Evolutionary conservation across 192 early-diverging fungal species (phyloP).

Genomic region (Gaertneriomyces sp.): DNA sequence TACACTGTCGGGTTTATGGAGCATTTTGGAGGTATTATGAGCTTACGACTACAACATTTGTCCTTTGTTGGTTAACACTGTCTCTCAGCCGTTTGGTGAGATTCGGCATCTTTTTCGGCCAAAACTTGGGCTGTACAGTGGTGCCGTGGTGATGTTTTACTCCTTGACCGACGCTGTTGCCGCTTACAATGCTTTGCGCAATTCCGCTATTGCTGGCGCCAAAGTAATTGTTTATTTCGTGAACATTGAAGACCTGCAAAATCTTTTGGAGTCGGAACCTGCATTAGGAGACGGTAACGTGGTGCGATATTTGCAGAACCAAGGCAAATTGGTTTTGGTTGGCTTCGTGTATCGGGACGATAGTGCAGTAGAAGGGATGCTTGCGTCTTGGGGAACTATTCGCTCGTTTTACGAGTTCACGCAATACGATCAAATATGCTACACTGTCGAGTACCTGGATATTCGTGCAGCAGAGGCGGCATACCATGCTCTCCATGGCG

Average conservation of each 20-base stretch:
- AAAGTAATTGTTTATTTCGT: constrained; percentile 32
- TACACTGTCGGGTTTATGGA: constrained; percentile 9
- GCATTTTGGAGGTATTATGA: constrained; percentile 4
- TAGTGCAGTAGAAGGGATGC: not conserved
- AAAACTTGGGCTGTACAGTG: constrained; percentile 25
- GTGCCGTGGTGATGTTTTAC: constrained; percentile 46
- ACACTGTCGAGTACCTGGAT: constrained; percentile 50
- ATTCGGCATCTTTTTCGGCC: constrained; percentile 37
- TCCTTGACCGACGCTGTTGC: constrained; percentile 39
- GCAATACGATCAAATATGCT: not conserved
- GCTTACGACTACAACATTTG: not conserved
- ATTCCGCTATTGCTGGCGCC: constrained; percentile 7
- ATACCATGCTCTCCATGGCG: constrained; percentile 22
- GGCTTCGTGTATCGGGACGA: constrained; percentile 15
- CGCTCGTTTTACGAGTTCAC: no score
- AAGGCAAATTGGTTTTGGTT: constrained; percentile 30
- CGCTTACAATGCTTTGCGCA: constrained; percentile 24
- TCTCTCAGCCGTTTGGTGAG: constrained; percentile 34
- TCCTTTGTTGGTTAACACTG: not conserved
- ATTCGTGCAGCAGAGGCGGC: constrained; percentile 39
- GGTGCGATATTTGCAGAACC: constrained; percentile 29
- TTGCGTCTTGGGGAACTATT: no score
- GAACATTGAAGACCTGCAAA: constrained; percentile 19
- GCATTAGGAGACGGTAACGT: not conserved
- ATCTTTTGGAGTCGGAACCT: constrained; percentile 1